Base-by-base conservation (phyloP, 768 basidiomycete species). In the Lactifluus volemus region DNA sequence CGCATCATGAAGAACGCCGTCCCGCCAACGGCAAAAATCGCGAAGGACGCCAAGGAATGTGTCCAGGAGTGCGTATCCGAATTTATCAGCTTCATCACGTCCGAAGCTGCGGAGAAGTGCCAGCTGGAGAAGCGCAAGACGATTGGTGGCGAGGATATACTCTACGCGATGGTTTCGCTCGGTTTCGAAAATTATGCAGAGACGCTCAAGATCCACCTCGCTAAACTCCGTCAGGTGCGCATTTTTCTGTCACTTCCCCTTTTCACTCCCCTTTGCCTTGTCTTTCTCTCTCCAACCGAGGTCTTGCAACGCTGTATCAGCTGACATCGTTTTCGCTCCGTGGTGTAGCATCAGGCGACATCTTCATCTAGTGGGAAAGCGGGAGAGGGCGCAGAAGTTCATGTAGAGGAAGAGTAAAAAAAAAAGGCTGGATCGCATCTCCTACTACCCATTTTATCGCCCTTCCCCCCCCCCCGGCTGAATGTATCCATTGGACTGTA, bases 51-150 rank as follows among this genome's bases (percentile, higher is more conserved):
- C 49, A 98, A 98, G 72, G 96, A 98, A 75, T 94, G 92, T 74
- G 92, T 98, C 47, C 96, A 98, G 72, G 96, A 98, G 75, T 97
- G 95, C 74, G 92, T 97, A 58, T 93, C 90, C 47, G 96, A 98
- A 76, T 98, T 97, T 78, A 98, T 98, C 73, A 86, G 85, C 67
- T 98, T 98, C 80, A 93, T 98, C 76, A 97, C 95, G 32, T 90
- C 87, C 48, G 96, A 98, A 73, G 96, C 96, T 5, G 92, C 92
- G 15, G 96, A 98, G 73, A 92, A 92, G 69, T 95, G 93, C 66
- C 83, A 89, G 70, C 78, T 89, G 67, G 95, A 98, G 77, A 98
- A 98, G 75, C 82, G 96, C 63, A 98, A 98, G 78, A 98, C 96
- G 60, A 94, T 98, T 48, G 94, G 92, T 12, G 96, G 96, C 29